Percentiles rank a stretch among this genome's conserved stretches.
phyloP scores from a whole-genome alignment of 176 grass and related monocot species.

The Musa itinerans region DNA sequence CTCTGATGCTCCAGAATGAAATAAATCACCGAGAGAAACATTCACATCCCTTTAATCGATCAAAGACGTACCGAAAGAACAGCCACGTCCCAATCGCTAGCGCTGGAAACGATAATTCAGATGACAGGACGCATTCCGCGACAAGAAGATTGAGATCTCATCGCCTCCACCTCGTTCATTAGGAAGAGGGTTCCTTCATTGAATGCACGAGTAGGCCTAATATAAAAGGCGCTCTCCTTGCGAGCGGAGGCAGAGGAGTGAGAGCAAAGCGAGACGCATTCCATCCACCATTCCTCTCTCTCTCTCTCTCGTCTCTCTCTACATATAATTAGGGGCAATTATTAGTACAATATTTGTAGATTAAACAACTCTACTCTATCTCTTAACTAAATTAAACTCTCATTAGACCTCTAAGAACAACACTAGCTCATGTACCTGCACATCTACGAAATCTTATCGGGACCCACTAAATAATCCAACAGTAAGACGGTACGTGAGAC shows the following conservation, averaged over 20 bases:
- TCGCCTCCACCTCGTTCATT: not conserved
- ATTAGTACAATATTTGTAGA: not conserved
- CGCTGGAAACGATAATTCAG: not conserved
- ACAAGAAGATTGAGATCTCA: not conserved
- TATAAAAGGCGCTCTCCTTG: not conserved
- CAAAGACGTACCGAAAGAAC: not conserved
- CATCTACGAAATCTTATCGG: too few relatives aligned
- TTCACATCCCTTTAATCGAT: not conserved
- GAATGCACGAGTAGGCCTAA: not conserved
- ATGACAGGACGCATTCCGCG: not conserved
- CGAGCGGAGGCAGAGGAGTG: not conserved
- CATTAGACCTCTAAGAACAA: not conserved
- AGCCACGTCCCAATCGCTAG: not conserved
- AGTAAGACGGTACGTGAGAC: too few relatives aligned
- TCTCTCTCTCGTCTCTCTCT: not conserved
- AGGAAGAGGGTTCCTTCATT: not conserved
- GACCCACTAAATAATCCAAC: too few relatives aligned
- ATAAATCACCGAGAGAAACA: not conserved
- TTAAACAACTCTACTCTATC: not conserved
- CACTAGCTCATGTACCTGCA: not conserved
- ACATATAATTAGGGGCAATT: not conserved
- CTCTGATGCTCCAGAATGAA: not conserved
- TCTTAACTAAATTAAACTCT: not conserved
- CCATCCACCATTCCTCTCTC: not conserved
- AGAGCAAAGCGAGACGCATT: not conserved